Base-by-base conservation (phyloP, 2,329 filamentous ascomycete genomes). In the Westerdykella sp. region DNA sequence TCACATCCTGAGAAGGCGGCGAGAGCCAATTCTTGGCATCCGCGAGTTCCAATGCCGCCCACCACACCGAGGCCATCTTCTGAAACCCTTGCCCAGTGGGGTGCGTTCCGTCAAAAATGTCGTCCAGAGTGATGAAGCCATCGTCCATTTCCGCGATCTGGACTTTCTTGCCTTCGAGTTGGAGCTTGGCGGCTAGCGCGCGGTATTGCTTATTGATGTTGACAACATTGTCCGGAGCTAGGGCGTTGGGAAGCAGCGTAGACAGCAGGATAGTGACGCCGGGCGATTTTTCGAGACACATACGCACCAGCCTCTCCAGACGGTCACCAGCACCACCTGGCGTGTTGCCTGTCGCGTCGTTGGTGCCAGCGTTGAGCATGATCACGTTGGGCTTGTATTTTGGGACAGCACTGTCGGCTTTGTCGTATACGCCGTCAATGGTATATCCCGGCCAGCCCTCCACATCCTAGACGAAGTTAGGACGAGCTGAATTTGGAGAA, bases 321-420 rank as follows among this genome's bases (percentile, higher is more conserved):
- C 18, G 18, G 4, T 21, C 18, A 21, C 18, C 18, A 21, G 18
- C 18, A 21, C 18, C 18, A 21, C 18, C 18, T 21, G 18, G 18
- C 18, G 18, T 21, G 18, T 6, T 6, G 18, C 18, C 18, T 21
- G 18, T 21, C 18, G 18, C 47, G 23, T 53, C 50, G 22, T 53
- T 53, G 5, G 50, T 49, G 7, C 50, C 50, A 14, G 42, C 40
- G 25, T 51, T 47, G 23, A 53, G 43, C 10, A 51, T 34, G 2
- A 53, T 45, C n/a, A 53, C 16, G 23, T 51, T 53, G 2, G 50
- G 50, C 34, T 44, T 42, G 23, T 41, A 21, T 21, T 21, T 21
- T 21, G 18, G 18, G 18, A 21, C 18, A 21, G 18, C 18, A 21
- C 3, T 3, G 3, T 21, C 18, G 18, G 18, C 18, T 21, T 21